These are phyloP conservation scores for Paramecium pentaurelia DNA, from an alignment of 73 alveolate genomes.

Conservation along the genomic window DNA sequence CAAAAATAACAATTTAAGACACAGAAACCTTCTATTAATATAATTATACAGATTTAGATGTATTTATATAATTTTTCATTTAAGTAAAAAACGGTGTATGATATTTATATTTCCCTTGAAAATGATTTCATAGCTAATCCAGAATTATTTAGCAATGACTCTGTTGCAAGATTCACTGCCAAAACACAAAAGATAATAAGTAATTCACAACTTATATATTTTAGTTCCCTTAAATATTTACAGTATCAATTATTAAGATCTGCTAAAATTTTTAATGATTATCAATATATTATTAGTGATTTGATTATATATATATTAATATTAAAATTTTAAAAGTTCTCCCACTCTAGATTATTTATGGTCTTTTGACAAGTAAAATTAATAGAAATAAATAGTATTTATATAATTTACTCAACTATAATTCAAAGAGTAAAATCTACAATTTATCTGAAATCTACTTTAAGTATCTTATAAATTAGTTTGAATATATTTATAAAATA, in stretches of 20 bases:
- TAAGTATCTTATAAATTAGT: too few species aligned
- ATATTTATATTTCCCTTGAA: not conserved
- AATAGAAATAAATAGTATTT: too few species aligned
- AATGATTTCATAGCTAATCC: not conserved
- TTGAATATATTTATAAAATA: too few species aligned
- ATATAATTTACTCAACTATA: too few species aligned
- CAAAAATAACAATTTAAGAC: not conserved
- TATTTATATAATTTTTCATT: not conserved
- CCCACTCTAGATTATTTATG: too few species aligned
- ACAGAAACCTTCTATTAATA: not conserved
- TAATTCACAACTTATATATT: not conserved
- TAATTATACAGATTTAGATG: not conserved
- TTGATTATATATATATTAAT: not conserved
- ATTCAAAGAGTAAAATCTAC: too few species aligned
- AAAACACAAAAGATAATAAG: not conserved
- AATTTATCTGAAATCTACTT: too few species aligned
- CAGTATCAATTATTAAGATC: not conserved
- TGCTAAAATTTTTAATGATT: not conserved
- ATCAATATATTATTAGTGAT: not conserved
- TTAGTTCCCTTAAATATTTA: constrained; percentile 20
- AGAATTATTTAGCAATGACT: not conserved
- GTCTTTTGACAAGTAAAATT: too few species aligned
- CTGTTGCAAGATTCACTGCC: not conserved
- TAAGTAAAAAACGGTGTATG: constrained; percentile 15
- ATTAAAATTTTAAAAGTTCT: too few species aligned